A percentile compares a stretch with the other conserved stretches of the same genome.
These are phyloP conservation scores for Plasmodium sp. DNA, from an alignment of 169 alveolate species.

Conservation along the genomic window DNA sequence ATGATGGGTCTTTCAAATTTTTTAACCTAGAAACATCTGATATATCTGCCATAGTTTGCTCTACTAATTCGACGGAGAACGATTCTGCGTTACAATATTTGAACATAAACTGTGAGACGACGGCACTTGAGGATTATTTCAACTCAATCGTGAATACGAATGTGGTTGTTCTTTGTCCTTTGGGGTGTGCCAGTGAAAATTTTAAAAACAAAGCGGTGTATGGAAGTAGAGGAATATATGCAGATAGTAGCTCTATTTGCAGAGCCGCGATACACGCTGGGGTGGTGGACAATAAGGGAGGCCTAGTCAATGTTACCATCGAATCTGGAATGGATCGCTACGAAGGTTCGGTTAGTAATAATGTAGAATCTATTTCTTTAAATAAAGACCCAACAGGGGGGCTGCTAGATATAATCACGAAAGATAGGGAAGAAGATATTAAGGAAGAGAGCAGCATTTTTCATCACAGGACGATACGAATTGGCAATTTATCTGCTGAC, in stretches of 20 bases:
- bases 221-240: slow-evolving; percentile 89
- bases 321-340: slow-evolving; percentile 88
- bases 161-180: slow-evolving; percentile 88
- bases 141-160: slow-evolving; percentile 84
- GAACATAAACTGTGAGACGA: slow-evolving; percentile 74
- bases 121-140: slow-evolving; percentile 61
- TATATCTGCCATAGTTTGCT: slow-evolving; percentile 89
- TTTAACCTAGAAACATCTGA: slow-evolving; percentile 88
- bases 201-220: slow-evolving; percentile 76
- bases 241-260: slow-evolving; percentile 91
- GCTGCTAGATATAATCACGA: slow-evolving; percentile 76
- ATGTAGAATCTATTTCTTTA: slow-evolving; percentile 86
- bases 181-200: slow-evolving; percentile 84
- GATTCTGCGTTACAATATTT: slow-evolving; percentile 77
- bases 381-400: slow-evolving; percentile 82
- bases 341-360: slow-evolving; percentile 89
- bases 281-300: slow-evolving; percentile 86
- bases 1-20: slow-evolving; percentile 84
- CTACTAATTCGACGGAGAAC: slow-evolving; percentile 88
- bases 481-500: slow-evolving; percentile 29
- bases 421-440: slow-evolving; percentile 54
- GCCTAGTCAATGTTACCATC: slow-evolving; percentile 85
- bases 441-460: slow-evolving; percentile 72
- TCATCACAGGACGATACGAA: slow-evolving; percentile 64
- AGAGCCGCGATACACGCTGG: slow-evolving; percentile 93